Conservation (phyloP, 352 stramenopile species). For the Proteromonas lacertae region DNA sequence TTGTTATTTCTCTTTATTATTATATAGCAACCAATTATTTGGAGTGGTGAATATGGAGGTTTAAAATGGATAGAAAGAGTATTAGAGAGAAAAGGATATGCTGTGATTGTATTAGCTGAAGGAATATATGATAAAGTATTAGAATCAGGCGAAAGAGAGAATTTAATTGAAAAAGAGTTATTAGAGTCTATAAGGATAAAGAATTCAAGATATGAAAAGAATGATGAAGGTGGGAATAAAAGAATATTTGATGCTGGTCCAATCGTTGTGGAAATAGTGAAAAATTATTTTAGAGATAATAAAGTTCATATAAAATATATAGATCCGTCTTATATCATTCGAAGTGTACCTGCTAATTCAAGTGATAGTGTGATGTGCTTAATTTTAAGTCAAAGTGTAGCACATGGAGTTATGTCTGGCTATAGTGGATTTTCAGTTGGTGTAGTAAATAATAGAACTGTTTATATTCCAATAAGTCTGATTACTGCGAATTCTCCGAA, state of each 20-base stretch:
- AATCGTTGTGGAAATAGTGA: conserved; percentile 48
- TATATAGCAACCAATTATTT: conserved; percentile 71
- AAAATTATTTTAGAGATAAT: conserved; percentile 49
- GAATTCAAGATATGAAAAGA: too few species aligned
- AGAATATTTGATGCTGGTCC: neutral
- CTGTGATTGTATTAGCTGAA: conserved; percentile 84
- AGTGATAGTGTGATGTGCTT: conserved; percentile 77
- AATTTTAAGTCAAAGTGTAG: conserved; percentile 81
- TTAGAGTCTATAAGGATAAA: neutral
- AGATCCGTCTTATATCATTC: conserved; percentile 88
- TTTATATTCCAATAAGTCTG: conserved; percentile 20
- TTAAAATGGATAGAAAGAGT: conserved; percentile 12
- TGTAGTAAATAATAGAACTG: conserved; percentile 73
- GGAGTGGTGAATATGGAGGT: conserved; percentile 28
- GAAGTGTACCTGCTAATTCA: conserved; percentile 51
- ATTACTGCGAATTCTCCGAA: conserved; percentile 12
- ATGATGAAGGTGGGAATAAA: too few species aligned
- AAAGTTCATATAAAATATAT: conserved; percentile 79
- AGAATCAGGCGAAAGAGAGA: conserved; percentile 39
- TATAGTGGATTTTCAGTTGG: conserved; percentile 84
- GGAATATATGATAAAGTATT: conserved; percentile 73
- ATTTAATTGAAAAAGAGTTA: conserved; percentile 24
- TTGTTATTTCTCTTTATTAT: conserved; percentile 28
- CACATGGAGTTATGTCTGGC: conserved; percentile 84
- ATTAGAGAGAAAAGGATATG: conserved; percentile 52